Evolutionary conservation across 129 eudicot species (phyloP).

Genomic region (Calendula officinalis): DNA sequence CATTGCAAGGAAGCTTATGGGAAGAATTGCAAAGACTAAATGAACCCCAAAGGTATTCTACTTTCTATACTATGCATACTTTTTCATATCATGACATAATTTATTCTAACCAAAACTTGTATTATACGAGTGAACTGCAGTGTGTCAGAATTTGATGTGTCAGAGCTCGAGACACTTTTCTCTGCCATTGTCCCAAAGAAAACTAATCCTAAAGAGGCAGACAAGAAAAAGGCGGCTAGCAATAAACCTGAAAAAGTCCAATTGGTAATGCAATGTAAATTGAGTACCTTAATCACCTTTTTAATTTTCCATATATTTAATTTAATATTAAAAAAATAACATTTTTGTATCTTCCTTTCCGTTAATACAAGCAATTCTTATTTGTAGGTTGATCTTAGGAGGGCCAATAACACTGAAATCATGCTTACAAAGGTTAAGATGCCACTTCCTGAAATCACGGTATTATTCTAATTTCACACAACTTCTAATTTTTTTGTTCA

Average conservation of each 20-base stretch:
- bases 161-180: constrained; percentile 89
- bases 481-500: not conserved
- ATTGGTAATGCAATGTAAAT: constrained; percentile 61
- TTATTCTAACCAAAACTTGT: constrained; percentile 22
- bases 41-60: constrained; percentile 40
- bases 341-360: not conserved
- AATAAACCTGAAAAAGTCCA: constrained; percentile 76
- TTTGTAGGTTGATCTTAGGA: constrained; percentile 76
- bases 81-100: not conserved
- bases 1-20: constrained; percentile 89
- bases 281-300: constrained; percentile 21
- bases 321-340: not conserved
- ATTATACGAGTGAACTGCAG: constrained; percentile 37
- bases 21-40: constrained; percentile 68
- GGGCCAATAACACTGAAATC: constrained; percentile 96
- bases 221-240: constrained; percentile 61
- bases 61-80: constrained; percentile 5
- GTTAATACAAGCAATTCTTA: constrained; percentile 6
- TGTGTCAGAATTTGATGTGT: constrained; percentile 66
- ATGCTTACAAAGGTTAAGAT: constrained; percentile 99
- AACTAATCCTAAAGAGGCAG: constrained; percentile 39
- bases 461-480: constrained; percentile 23
- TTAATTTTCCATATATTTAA: not conserved
- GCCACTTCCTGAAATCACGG: constrained; percentile 96
- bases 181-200: constrained; percentile 63